These are phyloP conservation scores for Coemansia sp. DNA, from an alignment of 192 early-diverging fungal species.

Conservation along the genomic window DNA sequence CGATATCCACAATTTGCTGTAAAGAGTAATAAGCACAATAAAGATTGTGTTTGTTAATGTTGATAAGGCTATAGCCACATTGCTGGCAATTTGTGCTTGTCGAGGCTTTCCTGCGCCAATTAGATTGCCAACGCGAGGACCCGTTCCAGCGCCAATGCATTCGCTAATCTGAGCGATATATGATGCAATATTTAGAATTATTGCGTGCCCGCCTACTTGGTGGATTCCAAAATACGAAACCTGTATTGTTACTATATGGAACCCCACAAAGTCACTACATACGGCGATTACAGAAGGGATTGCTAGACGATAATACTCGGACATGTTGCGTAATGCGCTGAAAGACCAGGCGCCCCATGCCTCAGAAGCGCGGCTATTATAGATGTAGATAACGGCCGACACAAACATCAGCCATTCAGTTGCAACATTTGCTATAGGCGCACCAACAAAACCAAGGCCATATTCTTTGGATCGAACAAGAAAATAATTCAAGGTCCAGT, in stretches of 20 bases:
- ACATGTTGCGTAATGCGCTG: conserved; percentile 62
- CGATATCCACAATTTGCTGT: conserved; percentile 20
- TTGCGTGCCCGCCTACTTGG: conserved; percentile 75
- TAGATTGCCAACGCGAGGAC: conserved; percentile 73
- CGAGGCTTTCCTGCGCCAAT: conserved; percentile 57
- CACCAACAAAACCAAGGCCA: conserved; percentile 72
- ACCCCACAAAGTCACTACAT: conserved; percentile 75
- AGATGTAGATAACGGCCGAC: conserved; percentile 62
- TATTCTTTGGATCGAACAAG: conserved; percentile 66
- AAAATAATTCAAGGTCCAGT: conserved; percentile 68
- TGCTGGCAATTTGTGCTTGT: conserved; percentile 59
- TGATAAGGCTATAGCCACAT: conserved; percentile 54
- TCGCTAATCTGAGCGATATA: conserved; percentile 66
- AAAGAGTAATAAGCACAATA: conserved; percentile 7
- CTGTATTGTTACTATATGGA: conserved; percentile 63
- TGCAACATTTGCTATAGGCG: conserved; percentile 68
- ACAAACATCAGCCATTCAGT: conserved; percentile 67
- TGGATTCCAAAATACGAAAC: conserved; percentile 71
- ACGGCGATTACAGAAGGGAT: conserved; percentile 78
- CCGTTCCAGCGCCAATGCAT: conserved; percentile 68
- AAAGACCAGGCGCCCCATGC: conserved; percentile 82
- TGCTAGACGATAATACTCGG: conserved; percentile 62
- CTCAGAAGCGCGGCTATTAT: conserved; percentile 58
- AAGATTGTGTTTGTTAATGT: conserved; percentile 44
- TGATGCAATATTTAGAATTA: conserved; percentile 61